Conservation (phyloP, 2,329 filamentous ascomycete species). For the Colletotrichum liaoningense region DNA sequence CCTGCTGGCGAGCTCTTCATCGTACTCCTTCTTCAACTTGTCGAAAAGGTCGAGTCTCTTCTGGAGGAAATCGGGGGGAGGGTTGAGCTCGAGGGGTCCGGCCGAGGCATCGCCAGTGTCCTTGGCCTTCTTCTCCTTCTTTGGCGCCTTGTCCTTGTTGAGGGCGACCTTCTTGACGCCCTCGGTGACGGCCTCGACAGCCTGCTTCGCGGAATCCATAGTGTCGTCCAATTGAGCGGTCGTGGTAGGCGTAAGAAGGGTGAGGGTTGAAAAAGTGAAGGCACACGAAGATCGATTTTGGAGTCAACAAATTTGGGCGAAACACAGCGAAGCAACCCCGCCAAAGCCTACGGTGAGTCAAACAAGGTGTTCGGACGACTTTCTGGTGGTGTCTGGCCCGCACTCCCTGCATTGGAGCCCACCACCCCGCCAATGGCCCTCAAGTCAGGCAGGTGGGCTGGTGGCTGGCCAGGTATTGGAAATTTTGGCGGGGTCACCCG, state of each 20-base stretch:
- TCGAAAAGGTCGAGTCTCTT: constrained; percentile 90
- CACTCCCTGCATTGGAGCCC: neutral
- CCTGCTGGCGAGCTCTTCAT: constrained; percentile 78
- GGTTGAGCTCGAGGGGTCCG: constrained; percentile 60
- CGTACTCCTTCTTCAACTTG: constrained; percentile 84
- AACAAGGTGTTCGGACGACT: constrained; percentile 28
- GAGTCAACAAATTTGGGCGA: constrained; percentile 23
- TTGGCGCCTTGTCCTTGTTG: constrained; percentile 56
- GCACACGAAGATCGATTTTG: constrained; percentile 4
- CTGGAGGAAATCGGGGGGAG: constrained; percentile 80
- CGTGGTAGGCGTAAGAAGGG: constrained; percentile 4
- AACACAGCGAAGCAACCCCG: constrained; percentile 31
- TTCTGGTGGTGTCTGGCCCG: neutral
- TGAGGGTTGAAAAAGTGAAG: neutral
- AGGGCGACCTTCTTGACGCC: constrained; percentile 71
- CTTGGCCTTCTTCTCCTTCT: constrained; percentile 63
- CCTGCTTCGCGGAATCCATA: constrained; percentile 62
- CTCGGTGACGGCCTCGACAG: constrained; percentile 62
- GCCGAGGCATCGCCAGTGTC: constrained; percentile 48
- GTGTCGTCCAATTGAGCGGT: constrained; percentile 29
- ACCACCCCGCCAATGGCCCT: neutral
- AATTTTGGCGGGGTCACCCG: constrained; percentile 26
- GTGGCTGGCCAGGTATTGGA: neutral
- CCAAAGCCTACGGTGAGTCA: constrained; percentile 36
- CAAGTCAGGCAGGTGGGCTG: neutral